Conservation (phyloP, 2,329 filamentous ascomycete species). For the Diaporthe caulivora region DNA sequence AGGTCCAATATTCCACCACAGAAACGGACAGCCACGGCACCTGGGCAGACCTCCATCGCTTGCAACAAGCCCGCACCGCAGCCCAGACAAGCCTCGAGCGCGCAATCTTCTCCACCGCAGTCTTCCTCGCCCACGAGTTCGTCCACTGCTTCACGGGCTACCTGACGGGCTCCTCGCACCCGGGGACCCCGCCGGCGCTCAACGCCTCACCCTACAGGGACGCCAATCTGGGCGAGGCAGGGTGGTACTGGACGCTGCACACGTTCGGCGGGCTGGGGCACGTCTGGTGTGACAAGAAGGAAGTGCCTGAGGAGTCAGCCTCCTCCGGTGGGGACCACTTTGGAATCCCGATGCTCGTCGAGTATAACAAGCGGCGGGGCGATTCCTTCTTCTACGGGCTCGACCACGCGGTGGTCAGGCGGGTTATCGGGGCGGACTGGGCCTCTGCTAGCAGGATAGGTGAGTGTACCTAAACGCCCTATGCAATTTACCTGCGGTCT, state of each 20-base stretch:
- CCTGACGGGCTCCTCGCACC: not conserved
- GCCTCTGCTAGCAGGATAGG: not conserved
- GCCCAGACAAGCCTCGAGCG: not conserved
- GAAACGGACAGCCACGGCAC: not conserved
- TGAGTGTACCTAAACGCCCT: not conserved
- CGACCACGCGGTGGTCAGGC: not conserved
- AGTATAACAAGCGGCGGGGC: not conserved
- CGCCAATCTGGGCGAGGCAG: not conserved
- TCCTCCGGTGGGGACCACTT: too few relatives aligned
- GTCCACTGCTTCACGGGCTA: slow-evolving; percentile 24
- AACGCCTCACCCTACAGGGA: slow-evolving; percentile 1
- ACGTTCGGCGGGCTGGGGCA: slow-evolving; percentile 9
- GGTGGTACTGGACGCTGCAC: not conserved
- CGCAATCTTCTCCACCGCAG: not conserved
- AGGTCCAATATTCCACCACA: not conserved
- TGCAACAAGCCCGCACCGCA: not conserved
- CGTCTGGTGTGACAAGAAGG: not conserved
- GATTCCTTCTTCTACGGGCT: not conserved
- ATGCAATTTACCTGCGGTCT: not conserved
- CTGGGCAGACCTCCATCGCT: not conserved
- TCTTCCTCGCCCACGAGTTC: slow-evolving; percentile 11
- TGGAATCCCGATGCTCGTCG: not conserved
- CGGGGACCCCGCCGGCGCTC: not conserved
- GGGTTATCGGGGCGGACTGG: not conserved
- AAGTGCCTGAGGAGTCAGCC: not conserved